Evolutionary conservation across 768 basidiomycete genomes (phyloP).

Genomic region (Mycena amicta): DNA sequence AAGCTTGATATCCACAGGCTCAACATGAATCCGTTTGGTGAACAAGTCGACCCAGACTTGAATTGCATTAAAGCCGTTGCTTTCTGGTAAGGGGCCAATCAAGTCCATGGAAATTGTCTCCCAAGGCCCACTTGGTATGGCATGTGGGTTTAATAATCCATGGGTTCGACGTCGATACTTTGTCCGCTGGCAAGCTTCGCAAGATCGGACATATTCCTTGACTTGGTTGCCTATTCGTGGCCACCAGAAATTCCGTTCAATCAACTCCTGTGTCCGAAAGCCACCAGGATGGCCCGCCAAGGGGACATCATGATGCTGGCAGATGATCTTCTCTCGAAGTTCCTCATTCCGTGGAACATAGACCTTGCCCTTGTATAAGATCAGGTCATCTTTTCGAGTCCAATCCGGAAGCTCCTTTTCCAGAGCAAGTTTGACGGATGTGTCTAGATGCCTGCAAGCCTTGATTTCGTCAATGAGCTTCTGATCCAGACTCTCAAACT

Average conservation of each 20-base stretch:
- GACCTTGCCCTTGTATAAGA: neutral
- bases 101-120: too few species aligned
- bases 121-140: slow-evolving; percentile 17
- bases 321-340: slow-evolving; percentile 22
- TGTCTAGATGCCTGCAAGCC: neutral
- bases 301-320: slow-evolving; percentile 27
- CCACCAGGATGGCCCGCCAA: slow-evolving; percentile 34
- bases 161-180: slow-evolving; percentile 35
- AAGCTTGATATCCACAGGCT: slow-evolving; percentile 2
- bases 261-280: slow-evolving; percentile 28
- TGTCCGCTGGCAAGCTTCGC: slow-evolving; percentile 28
- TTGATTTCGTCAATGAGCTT: neutral
- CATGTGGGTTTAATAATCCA: slow-evolving; percentile 23
- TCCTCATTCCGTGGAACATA: slow-evolving; percentile 19
- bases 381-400: neutral
- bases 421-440: neutral
- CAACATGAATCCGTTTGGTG: neutral
- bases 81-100: too few species aligned
- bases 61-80: neutral
- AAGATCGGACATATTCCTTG: neutral
- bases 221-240: neutral
- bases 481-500: neutral
- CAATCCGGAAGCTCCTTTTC: too few species aligned
- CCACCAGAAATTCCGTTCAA: slow-evolving; percentile 24
- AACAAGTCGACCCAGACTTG: neutral